phyloP scores from a whole-genome alignment of 495 filamentous ascomycete species.

The Aspergillus diversus region DNA sequence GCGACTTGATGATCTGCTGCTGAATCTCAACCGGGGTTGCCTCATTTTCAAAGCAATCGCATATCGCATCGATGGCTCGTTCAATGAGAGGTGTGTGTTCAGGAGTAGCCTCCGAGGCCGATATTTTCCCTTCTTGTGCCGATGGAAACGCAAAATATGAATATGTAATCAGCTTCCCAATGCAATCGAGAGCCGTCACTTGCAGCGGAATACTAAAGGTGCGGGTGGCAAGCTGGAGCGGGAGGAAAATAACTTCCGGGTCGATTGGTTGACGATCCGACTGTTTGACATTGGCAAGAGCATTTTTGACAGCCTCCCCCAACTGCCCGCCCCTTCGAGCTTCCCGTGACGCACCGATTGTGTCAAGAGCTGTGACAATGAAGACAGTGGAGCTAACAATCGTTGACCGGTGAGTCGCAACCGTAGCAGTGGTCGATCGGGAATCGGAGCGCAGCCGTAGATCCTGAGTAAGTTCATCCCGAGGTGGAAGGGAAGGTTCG shows the following conservation, averaged over 20 bases:
- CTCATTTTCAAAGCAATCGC: slow-evolving; percentile 98
- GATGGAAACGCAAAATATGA: slow-evolving; percentile 90
- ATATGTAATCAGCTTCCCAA: slow-evolving; percentile 97
- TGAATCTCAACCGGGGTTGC: slow-evolving; percentile 88
- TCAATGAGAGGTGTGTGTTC: slow-evolving; percentile 78
- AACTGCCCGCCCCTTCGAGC: slow-evolving; percentile 79
- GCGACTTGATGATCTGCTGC: slow-evolving; percentile 95
- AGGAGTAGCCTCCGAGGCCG: slow-evolving; percentile 50
- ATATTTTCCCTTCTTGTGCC: slow-evolving; percentile 34
- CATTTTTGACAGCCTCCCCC: slow-evolving; percentile 76
- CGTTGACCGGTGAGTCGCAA: slow-evolving; percentile 53
- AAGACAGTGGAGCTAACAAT: slow-evolving; percentile 93
- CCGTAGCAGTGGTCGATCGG: slow-evolving; percentile 58
- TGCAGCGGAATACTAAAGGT: slow-evolving; percentile 79
- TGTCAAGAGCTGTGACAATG: slow-evolving; percentile 87
- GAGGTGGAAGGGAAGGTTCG: slow-evolving; percentile 17
- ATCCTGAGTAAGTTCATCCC: slow-evolving; percentile 37
- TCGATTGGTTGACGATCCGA: slow-evolving; percentile 70
- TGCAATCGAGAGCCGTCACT: slow-evolving; percentile 92
- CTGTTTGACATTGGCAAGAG: slow-evolving; percentile 80
- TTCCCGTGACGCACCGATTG: slow-evolving; percentile 86
- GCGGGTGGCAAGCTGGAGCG: slow-evolving; percentile 84
- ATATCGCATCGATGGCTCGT: slow-evolving; percentile 97
- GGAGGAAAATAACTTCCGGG: slow-evolving; percentile 89
- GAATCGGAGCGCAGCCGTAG: slow-evolving; percentile 58